These are phyloP conservation scores for Ceratocystis destructans DNA, from an alignment of 2,329 filamentous ascomycete genomes.

Conservation along the genomic window DNA sequence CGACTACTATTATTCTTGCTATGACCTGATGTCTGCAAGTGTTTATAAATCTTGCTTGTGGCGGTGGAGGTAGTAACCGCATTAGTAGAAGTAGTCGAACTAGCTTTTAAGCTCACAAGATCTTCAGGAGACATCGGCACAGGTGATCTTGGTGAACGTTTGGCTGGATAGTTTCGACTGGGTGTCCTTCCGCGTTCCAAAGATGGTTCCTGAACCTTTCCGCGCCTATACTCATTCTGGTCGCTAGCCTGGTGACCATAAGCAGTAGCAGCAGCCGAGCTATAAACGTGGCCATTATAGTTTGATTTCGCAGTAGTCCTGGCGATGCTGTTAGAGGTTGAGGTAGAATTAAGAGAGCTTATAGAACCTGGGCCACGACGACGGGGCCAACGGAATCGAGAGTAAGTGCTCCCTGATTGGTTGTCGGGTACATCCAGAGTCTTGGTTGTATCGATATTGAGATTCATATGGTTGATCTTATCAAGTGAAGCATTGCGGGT, in stretches of 20 bases:
- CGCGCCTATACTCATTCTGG: neutral
- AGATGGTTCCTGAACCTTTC: slow-evolving; percentile 41
- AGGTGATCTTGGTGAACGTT: slow-evolving; percentile 81
- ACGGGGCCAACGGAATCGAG: slow-evolving; percentile 43
- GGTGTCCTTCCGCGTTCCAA: slow-evolving; percentile 56
- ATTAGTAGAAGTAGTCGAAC: slow-evolving; percentile 21
- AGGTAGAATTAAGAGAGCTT: slow-evolving; percentile 44
- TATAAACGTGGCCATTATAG: slow-evolving; percentile 74
- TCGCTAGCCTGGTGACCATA: slow-evolving; percentile 27
- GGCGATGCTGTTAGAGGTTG: slow-evolving; percentile 39
- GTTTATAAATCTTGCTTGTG: slow-evolving; percentile 21
- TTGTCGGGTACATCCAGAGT: slow-evolving; percentile 1
- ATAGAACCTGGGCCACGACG: slow-evolving; percentile 40
- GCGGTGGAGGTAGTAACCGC: neutral
- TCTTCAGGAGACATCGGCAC: slow-evolving; percentile 92
- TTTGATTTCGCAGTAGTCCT: slow-evolving; percentile 45
- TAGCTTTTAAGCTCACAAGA: slow-evolving; percentile 41
- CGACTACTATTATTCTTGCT: slow-evolving; percentile 27
- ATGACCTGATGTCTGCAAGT: slow-evolving; percentile 35
- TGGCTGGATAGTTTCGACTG: slow-evolving; percentile 54
- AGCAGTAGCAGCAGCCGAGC: slow-evolving; percentile 53
- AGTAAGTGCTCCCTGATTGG: slow-evolving; percentile 40
- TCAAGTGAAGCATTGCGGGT: slow-evolving; percentile 60
- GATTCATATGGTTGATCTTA: slow-evolving; percentile 40
- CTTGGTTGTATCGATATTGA: slow-evolving; percentile 33